These are phyloP conservation scores for Pluteus cervinus DNA, from an alignment of 768 basidiomycete species.

Conservation along the genomic window DNA sequence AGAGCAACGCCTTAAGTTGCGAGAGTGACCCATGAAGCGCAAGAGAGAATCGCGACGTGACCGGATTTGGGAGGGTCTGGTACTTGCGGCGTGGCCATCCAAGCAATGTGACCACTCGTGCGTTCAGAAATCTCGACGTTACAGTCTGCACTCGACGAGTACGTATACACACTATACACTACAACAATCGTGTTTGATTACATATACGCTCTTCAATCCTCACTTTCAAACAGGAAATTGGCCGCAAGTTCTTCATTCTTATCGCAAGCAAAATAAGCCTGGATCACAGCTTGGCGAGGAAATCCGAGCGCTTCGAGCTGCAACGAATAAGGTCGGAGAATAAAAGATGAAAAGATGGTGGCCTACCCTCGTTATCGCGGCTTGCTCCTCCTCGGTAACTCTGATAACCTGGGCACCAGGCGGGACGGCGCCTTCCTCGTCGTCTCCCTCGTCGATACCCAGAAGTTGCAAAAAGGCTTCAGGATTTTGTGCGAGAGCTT, in stretches of 20 bases:
- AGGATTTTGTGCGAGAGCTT: constrained; percentile 66
- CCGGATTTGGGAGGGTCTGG: too few relatives aligned
- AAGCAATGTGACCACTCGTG: too few relatives aligned
- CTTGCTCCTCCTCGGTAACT: constrained; percentile 82
- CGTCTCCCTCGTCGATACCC: constrained; percentile 37
- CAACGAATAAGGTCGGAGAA: background rate
- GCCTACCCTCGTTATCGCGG: constrained; percentile 84
- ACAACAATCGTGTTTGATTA: too few relatives aligned
- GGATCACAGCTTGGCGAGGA: constrained; percentile 67
- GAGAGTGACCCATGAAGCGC: too few relatives aligned
- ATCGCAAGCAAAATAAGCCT: constrained; percentile 93
- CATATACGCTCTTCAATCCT: too few relatives aligned
- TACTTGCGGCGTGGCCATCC: too few relatives aligned
- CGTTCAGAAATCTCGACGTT: too few relatives aligned
- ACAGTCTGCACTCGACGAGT: too few relatives aligned
- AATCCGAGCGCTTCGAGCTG: constrained; percentile 90
- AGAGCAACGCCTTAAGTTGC: too few relatives aligned
- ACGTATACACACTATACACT: too few relatives aligned
- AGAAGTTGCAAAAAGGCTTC: constrained; percentile 61
- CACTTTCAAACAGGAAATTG: constrained; percentile 81
- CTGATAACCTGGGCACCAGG: constrained; percentile 61
- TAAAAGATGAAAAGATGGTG: background rate
- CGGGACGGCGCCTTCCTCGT: constrained; percentile 33
- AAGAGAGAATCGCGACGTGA: too few relatives aligned
- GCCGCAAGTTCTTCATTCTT: constrained; percentile 97